These are phyloP conservation scores for Nicotiana knightiana DNA, from an alignment of 257 asterid genomes.

Conservation along the genomic window DNA sequence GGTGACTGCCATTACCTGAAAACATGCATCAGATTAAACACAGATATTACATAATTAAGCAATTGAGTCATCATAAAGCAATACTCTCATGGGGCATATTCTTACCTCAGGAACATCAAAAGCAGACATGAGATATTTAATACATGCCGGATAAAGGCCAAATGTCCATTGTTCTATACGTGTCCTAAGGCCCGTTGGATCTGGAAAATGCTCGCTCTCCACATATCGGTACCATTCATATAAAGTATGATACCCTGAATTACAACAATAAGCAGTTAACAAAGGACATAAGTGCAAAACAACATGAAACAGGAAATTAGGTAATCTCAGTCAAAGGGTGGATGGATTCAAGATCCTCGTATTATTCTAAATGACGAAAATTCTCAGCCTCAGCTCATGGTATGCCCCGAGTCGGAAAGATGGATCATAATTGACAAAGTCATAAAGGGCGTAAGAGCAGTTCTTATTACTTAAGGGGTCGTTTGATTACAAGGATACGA, in stretches of 20 bases:
- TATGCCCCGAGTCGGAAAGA: background rate
- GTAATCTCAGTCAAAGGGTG: background rate
- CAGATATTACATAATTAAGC: background rate
- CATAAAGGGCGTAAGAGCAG: background rate
- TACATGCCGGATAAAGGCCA: constrained; percentile 97
- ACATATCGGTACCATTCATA: constrained; percentile 84
- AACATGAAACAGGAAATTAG: background rate
- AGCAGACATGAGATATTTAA: constrained; percentile 95
- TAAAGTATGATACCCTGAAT: constrained; percentile 80
- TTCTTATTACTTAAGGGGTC: background rate
- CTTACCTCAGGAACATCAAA: constrained; percentile 94
- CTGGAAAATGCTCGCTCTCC: constrained; percentile 95
- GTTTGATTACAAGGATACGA: too few species aligned
- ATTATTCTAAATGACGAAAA: background rate
- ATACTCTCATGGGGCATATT: background rate
- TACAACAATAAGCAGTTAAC: background rate
- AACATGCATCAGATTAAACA: background rate
- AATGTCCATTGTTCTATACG: constrained; percentile 97
- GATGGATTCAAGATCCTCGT: background rate
- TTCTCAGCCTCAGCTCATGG: background rate
- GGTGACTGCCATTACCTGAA: constrained; percentile 92
- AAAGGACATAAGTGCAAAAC: background rate
- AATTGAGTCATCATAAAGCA: background rate
- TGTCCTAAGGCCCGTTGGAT: constrained; percentile 88
- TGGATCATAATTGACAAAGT: background rate